phyloP scores from a whole-genome alignment of 2,329 filamentous ascomycete species.

The Chrysosporium keratinophilum region DNA sequence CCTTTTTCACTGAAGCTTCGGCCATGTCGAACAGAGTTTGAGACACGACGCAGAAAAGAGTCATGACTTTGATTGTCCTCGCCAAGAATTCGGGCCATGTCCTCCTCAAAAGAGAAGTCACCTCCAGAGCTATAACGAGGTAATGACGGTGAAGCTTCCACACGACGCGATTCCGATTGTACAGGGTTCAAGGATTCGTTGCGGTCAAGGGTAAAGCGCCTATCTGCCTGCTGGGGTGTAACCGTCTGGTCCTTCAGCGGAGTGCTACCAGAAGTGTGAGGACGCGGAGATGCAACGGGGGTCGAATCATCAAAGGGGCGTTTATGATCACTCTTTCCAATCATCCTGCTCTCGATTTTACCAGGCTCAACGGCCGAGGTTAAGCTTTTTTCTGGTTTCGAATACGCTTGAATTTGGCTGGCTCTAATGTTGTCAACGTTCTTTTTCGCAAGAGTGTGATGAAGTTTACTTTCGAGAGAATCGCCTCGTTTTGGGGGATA shows the following conservation, averaged over 20 bases:
- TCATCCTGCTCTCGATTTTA: not conserved
- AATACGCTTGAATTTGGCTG: not conserved
- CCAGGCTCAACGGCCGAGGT: not conserved
- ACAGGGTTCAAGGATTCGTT: slow-evolving; percentile 43
- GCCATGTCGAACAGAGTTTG: slow-evolving; percentile 86
- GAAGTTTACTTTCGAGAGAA: slow-evolving; percentile 44
- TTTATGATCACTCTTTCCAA: slow-evolving; percentile 3
- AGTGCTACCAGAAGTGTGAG: slow-evolving; percentile 7
- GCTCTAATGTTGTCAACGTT: slow-evolving; percentile 39
- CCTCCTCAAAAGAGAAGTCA: slow-evolving; percentile 90
- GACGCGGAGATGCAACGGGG: slow-evolving; percentile 12
- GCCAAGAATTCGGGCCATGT: slow-evolving; percentile 79
- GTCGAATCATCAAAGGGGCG: slow-evolving; percentile 11
- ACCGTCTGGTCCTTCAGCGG: slow-evolving; percentile 2
- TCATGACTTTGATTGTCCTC: slow-evolving; percentile 55
- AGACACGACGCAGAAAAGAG: slow-evolving; percentile 77
- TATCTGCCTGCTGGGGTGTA: slow-evolving; percentile 12
- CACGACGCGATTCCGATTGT: slow-evolving; percentile 28
- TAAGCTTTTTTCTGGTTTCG: not conserved
- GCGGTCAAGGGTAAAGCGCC: slow-evolving; percentile 22
- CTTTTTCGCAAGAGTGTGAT: slow-evolving; percentile 53
- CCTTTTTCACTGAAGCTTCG: slow-evolving; percentile 68
- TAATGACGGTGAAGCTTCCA: slow-evolving; percentile 54
- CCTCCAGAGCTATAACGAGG: slow-evolving; percentile 66
- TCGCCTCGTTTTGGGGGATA: slow-evolving; percentile 48